A percentile compares a stretch with the other conserved stretches of the same genome.
These are phyloP conservation scores for Neurospora sp. DNA, from an alignment of 495 filamentous ascomycete genomes.

Conservation along the genomic window DNA sequence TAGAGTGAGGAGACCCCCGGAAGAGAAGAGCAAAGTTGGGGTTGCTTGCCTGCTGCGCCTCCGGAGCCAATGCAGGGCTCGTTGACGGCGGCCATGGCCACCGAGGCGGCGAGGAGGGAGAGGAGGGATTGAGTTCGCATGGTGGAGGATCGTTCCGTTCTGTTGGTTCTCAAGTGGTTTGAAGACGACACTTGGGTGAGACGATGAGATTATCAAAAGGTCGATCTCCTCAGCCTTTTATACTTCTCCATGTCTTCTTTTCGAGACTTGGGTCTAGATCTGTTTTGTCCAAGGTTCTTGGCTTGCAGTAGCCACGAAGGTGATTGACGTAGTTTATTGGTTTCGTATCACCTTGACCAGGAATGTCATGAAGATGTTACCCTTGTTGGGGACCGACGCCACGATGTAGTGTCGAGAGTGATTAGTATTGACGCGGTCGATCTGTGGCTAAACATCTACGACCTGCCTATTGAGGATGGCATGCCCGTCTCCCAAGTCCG, in stretches of 20 bases:
- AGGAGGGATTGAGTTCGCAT: background rate
- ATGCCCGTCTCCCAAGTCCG: background rate
- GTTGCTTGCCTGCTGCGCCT: constrained; percentile 10
- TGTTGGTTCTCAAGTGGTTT: background rate
- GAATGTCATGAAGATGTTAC: background rate
- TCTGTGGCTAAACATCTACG: background rate
- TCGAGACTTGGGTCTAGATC: background rate
- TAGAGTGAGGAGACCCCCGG: background rate
- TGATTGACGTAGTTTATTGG: background rate
- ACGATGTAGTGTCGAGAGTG: background rate
- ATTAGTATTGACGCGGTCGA: background rate
- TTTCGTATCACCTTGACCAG: background rate
- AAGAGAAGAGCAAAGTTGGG: background rate
- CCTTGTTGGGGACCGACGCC: background rate
- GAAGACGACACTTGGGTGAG: background rate
- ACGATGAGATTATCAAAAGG: background rate
- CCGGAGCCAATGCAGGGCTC: constrained; percentile 27
- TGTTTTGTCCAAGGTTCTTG: background rate
- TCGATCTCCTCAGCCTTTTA: background rate
- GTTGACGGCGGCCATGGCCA: constrained; percentile 23
- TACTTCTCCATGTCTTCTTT: background rate
- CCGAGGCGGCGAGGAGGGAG: constrained; percentile 14
- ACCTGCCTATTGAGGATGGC: background rate
- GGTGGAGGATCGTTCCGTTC: background rate
- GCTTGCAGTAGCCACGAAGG: background rate